Evolutionary conservation across 1,284 basidiomycete species (phyloP), one percentile per base, ranked within the genome.

Genomic region (Ceratobasidium papillatum): DNA sequence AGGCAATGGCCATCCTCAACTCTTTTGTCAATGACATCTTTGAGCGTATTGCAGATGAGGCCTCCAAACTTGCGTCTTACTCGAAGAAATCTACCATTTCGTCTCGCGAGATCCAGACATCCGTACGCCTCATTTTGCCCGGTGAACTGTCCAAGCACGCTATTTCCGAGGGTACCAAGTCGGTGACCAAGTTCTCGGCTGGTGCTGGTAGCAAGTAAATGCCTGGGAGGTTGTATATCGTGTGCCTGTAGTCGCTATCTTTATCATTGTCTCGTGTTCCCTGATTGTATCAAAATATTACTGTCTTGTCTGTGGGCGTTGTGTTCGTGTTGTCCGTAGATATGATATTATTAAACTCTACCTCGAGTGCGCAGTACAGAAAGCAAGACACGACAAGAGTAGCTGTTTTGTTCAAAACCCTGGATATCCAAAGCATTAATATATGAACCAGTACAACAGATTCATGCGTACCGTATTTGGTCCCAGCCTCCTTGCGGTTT

Each of bases 31-130:
- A 88, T 77, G 88, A 90, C 81, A 91, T 91, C 82, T 91, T 91
- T 79, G 90, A 91, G 84, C 87, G 89, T 71, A 90, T 91, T 80
- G 89, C 90, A 59, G 85, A 86, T 47, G 90, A 92, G 82, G 90
- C 66, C 72, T 12, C 58, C 68, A 32, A 86, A 86, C 92, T 97
- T 78, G 94, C 94, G 47, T 87, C 91, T 2, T 96, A 96, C 88
- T 95, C 94, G 77, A 95, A 95, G 87, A 95, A 95, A 85, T 94
- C 94, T 11, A 97, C 94, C 71, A 96, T 96, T 84, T 95, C 94
- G 72, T 95, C 94, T 63, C 93, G 94, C 76, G 94, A 96, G 84
- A 96, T 96, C 80, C 94, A 96, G 84, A 96, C 95, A 62, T 89
- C 93, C 69, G 94, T 96, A 62, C 92, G 94, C 76, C 88, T 97